Conservation (phyloP, 78 protist genomes). For the Dictyostelium purpureum region DNA sequence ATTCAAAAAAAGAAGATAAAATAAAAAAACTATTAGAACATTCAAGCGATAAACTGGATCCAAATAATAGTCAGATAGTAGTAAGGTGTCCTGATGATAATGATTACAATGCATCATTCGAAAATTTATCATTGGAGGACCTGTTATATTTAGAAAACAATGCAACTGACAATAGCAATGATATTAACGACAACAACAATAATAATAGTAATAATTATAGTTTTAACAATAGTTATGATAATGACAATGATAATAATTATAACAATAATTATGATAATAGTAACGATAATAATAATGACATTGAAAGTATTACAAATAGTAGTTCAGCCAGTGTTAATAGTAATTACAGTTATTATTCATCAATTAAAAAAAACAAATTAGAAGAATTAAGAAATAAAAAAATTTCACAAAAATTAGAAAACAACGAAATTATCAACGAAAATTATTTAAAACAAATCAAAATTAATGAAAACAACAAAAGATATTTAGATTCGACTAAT, state of each 20-base stretch:
- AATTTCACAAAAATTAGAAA: background rate
- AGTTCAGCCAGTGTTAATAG: background rate
- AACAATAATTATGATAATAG: no score
- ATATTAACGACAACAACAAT: background rate
- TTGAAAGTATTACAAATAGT: background rate
- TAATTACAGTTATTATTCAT: background rate
- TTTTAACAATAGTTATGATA: background rate
- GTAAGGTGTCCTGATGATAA: no score
- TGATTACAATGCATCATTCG: background rate
- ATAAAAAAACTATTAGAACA: no score
- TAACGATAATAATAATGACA: background rate
- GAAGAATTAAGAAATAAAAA: background rate
- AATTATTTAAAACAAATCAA: background rate
- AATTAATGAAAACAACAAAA: background rate
- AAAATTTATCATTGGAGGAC: slow-evolving; percentile 2
- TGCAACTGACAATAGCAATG: background rate
- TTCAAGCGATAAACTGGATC: no score
- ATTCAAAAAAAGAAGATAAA: no score
- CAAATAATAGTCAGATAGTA: no score
- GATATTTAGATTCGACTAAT: background rate
- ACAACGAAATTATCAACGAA: background rate
- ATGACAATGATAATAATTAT: background rate
- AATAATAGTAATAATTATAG: background rate
- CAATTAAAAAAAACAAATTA: background rate
- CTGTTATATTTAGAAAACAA: background rate